Evolutionary conservation across 2,329 filamentous ascomycete species (phyloP).

Genomic region (Aspergillus thermomutatus): DNA sequence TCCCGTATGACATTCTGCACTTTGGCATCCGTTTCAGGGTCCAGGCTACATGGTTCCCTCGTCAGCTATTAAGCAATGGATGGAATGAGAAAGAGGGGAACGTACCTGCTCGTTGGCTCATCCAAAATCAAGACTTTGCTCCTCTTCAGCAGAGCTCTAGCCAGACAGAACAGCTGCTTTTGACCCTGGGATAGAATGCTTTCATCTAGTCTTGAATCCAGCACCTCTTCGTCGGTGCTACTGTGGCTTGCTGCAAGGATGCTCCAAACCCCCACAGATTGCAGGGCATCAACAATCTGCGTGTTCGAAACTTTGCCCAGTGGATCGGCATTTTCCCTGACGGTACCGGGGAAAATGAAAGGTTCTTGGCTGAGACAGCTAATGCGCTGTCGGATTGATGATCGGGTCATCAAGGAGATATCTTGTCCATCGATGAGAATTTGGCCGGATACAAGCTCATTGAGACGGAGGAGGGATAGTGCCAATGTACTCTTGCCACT

Average conservation of each 20-base stretch:
- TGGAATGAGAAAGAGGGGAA: background rate
- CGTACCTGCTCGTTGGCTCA: background rate
- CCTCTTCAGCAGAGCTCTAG: background rate
- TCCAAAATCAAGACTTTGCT: background rate
- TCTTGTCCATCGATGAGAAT: conserved; percentile 26
- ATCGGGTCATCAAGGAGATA: conserved; percentile 14
- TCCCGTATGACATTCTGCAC: conserved; percentile 13
- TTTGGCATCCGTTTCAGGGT: conserved; percentile 10
- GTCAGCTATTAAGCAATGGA: background rate
- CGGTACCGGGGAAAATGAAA: conserved; percentile 17
- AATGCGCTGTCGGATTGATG: conserved; percentile 10
- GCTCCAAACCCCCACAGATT: conserved; percentile 21
- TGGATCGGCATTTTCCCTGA: conserved; percentile 25
- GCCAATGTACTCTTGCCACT: conserved; percentile 5
- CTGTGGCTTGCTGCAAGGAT: background rate
- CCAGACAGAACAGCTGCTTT: background rate
- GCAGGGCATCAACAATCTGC: conserved; percentile 21
- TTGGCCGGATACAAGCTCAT: conserved; percentile 22
- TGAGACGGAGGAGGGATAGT: conserved; percentile 22
- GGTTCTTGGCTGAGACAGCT: conserved; percentile 27
- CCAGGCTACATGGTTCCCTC: background rate
- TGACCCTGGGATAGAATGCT: background rate
- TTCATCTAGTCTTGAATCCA: background rate
- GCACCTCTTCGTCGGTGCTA: background rate
- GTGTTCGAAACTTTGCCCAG: conserved; percentile 16